phyloP scores from a whole-genome alignment of 345 rosid species.

The Clarkia xantiana region DNA sequence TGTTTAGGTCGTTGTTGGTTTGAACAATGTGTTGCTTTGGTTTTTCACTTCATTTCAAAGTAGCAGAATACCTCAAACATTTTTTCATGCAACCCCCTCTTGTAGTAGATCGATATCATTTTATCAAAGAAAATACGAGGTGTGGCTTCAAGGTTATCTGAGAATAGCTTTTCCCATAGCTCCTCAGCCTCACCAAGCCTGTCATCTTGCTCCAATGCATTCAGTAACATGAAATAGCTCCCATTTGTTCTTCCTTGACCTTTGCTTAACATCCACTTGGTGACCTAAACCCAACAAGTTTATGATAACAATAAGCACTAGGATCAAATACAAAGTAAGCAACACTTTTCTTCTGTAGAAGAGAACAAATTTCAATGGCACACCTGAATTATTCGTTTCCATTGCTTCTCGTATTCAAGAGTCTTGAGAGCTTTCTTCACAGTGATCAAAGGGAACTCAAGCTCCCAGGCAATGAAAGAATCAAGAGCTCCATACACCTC shows the following conservation, averaged over 20 bases:
- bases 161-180: constrained; percentile 64
- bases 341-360: constrained; percentile 1
- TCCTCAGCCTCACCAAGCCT: constrained; percentile 86
- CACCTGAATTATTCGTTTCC: constrained; percentile 94
- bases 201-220: constrained; percentile 72
- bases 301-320: too few relatives aligned
- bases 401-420: constrained; percentile 60
- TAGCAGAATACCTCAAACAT: constrained; percentile 57
- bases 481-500: constrained; percentile 92
- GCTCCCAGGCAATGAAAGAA: constrained; percentile 86
- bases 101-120: constrained; percentile 60
- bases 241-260: constrained; percentile 94
- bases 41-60: too few relatives aligned
- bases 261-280: constrained; percentile 96
- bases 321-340: neutral
- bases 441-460: constrained; percentile 77
- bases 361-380: neutral
- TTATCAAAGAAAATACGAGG: constrained; percentile 70
- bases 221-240: constrained; percentile 60
- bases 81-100: constrained; percentile 63
- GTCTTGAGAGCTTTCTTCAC: constrained; percentile 81
- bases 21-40: too few relatives aligned
- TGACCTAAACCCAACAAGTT: constrained; percentile 27
- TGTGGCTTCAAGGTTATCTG: constrained; percentile 48
- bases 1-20: too few relatives aligned